Conservation (phyloP, 2,329 filamentous ascomycete genomes). For the Pseudogymnoascus sp. region DNA sequence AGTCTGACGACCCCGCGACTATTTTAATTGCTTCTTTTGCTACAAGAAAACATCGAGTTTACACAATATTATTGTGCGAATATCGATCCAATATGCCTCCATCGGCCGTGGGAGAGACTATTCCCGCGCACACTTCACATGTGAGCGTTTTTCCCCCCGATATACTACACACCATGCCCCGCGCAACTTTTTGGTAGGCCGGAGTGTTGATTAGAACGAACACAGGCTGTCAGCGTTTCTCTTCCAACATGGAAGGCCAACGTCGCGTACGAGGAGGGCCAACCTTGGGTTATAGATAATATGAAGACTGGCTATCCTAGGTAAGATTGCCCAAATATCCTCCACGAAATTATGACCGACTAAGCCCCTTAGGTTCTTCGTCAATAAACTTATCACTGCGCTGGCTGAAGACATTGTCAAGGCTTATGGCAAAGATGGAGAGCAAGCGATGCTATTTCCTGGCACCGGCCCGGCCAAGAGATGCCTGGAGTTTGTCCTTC, state of each 20-base stretch:
- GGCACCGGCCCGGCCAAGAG: conserved; percentile 59
- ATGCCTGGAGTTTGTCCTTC: conserved; percentile 64
- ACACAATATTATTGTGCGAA: conserved; percentile 5
- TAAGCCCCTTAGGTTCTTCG: conserved; percentile 62
- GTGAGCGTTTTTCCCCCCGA: conserved; percentile 20
- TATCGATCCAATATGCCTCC: conserved; percentile 21
- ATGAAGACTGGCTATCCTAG: conserved; percentile 89
- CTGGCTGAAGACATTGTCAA: conserved; percentile 62
- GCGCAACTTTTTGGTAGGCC: conserved; percentile 3
- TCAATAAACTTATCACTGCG: conserved; percentile 72
- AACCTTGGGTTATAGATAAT: conserved; percentile 73
- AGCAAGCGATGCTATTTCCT: conserved; percentile 77
- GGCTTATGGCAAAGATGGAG: conserved; percentile 51
- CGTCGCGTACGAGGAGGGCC: conserved; percentile 87
- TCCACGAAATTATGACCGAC: conserved; percentile 12
- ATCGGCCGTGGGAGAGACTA: conserved; percentile 28
- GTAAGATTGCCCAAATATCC: conserved; percentile 35
- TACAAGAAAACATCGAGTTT: neutral
- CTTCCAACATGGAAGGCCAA: conserved; percentile 89
- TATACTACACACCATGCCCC: conserved; percentile 13
- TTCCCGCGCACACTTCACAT: conserved; percentile 28
- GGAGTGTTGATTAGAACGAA: conserved; percentile 4
- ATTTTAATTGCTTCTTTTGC: conserved; percentile 9
- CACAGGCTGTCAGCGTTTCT: conserved; percentile 87
- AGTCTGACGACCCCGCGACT: conserved; percentile 7